Evolutionary conservation across 805 yeast species (phyloP), one percentile per base, ranked within the genome.

Genomic region (Yarrowia divulgata): DNA sequence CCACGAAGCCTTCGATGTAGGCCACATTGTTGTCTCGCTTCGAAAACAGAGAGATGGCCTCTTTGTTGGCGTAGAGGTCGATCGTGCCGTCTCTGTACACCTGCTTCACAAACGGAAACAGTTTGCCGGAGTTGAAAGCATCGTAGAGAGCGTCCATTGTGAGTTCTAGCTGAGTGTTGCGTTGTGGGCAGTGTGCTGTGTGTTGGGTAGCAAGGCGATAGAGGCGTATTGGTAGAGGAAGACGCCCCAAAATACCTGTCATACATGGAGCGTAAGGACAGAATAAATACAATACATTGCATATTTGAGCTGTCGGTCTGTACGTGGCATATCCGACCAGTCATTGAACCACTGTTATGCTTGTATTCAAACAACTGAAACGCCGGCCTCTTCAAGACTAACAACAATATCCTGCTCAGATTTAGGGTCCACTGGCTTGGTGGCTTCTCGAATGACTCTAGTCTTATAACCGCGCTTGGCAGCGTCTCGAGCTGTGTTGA

Each of bases 401-500:
- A 52, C 39, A 18, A 60, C 5, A 2, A 45, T 45, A 0, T 18
- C 3, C 8, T 60, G 10, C n/a, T 43, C 66, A 34, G 66, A 43
- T 0, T 8, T 8, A 18, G 57, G 46, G 16, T 63, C 55, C 6
- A 63, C 68, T 2, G 68, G 32, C 23, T 32, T 46, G 8, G 68
- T 63, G 3, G 57, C 55, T n/a, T 37, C 39, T 37, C 57, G 29
- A 10, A 63, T 37, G 14, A 94, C 90, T 67, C 74, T 81, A 0
- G 97, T 87, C 1, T 84, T 77, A 75, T 84, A 92, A 0, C 97
- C 97, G 5, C 80, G 70, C 12, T 76, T 77, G 0, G 83, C 85
- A 23, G 93, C 83, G 69, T 93, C 96, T 32, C 86, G 76, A 0
- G 97, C 92, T 0, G 96, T 88, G 75, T 87, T 83, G 73, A 87